phyloP scores from a whole-genome alignment of 2,329 filamentous ascomycete species.

The Massarina eburnea region DNA sequence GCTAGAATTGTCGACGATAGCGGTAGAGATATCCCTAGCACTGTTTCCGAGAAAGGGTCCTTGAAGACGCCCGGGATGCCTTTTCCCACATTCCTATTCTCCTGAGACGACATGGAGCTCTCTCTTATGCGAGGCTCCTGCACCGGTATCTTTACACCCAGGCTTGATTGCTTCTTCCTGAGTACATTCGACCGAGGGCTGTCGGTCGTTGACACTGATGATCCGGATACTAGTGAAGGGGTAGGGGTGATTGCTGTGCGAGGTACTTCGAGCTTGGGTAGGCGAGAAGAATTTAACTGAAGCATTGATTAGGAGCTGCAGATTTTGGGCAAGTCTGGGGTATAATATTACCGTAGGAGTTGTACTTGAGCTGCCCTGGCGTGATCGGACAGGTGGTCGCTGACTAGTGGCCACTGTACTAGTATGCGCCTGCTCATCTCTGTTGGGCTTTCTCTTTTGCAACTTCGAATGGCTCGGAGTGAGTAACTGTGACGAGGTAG shows the following conservation, averaged over 20 bases:
- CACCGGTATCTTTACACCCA: conserved; percentile 35
- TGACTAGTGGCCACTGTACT: conserved; percentile 21
- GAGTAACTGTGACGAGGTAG: conserved; percentile 29
- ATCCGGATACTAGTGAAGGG: conserved; percentile 53
- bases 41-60: conserved; percentile 46
- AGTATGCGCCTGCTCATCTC: conserved; percentile 31
- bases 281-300: conserved; percentile 32
- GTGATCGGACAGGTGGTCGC: conserved; percentile 22
- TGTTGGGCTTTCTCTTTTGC: conserved; percentile 38
- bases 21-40: conserved; percentile 47
- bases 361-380: conserved; percentile 19
- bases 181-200: conserved; percentile 49
- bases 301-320: conserved; percentile 22
- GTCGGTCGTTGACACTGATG: conserved; percentile 50
- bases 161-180: conserved; percentile 48
- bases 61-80: conserved; percentile 37
- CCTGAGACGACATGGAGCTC: conserved; percentile 38
- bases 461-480: conserved; percentile 33
- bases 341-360: conserved; percentile 24
- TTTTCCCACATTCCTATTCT: conserved; percentile 27
- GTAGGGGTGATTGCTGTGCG: conserved; percentile 37
- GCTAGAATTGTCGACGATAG: conserved; percentile 35
- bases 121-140: conserved; percentile 35
- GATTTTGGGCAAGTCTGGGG: conserved; percentile 18
- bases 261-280: conserved; percentile 40